Percentiles rank a stretch among this genome's conserved stretches.
Evolutionary conservation across 192 early-diverging fungal genomes (phyloP).

Genomic region (Backusella macrospora): DNA sequence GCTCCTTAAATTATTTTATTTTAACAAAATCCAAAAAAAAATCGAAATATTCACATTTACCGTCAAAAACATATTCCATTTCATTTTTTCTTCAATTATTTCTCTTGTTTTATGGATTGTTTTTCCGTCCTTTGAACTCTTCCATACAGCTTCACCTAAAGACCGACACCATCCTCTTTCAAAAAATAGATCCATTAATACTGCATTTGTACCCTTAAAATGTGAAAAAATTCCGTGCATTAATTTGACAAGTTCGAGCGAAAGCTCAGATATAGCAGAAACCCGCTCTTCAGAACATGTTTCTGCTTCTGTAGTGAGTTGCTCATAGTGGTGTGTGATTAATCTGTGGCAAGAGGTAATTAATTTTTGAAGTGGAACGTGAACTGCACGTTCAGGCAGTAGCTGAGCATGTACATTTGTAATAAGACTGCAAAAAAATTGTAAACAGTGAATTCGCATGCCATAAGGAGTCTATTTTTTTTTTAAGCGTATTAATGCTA

Average conservation of each 20-base stretch:
- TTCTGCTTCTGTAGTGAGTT: slow-evolving; percentile 29
- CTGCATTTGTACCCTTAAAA: slow-evolving; percentile 44
- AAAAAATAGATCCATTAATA: slow-evolving; percentile 44
- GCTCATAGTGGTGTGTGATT: slow-evolving; percentile 42
- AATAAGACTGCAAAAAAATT: slow-evolving; percentile 40
- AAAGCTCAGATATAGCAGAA: slow-evolving; percentile 39
- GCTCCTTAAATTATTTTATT: not conserved
- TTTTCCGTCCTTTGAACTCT: slow-evolving; percentile 35
- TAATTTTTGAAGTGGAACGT: slow-evolving; percentile 44
- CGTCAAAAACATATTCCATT: slow-evolving; percentile 42
- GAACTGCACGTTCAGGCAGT: slow-evolving; percentile 43
- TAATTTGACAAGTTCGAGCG: slow-evolving; percentile 42
- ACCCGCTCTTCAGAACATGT: slow-evolving; percentile 35
- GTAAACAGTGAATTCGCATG: slow-evolving; percentile 43
- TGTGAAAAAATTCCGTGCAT: slow-evolving; percentile 45
- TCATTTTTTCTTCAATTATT: slow-evolving; percentile 40
- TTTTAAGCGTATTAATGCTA: not conserved
- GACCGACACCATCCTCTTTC: slow-evolving; percentile 46
- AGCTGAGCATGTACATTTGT: slow-evolving; percentile 47
- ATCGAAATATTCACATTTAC: slow-evolving; percentile 15
- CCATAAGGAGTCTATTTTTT: slow-evolving; percentile 42
- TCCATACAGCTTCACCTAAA: slow-evolving; percentile 44
- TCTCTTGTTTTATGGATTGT: slow-evolving; percentile 35
- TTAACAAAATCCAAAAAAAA: not conserved
- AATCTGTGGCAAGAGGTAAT: slow-evolving; percentile 42